Evolutionary conservation across 2,329 filamentous ascomycete genomes (phyloP).

Genomic region (Lomentospora prolificans): DNA sequence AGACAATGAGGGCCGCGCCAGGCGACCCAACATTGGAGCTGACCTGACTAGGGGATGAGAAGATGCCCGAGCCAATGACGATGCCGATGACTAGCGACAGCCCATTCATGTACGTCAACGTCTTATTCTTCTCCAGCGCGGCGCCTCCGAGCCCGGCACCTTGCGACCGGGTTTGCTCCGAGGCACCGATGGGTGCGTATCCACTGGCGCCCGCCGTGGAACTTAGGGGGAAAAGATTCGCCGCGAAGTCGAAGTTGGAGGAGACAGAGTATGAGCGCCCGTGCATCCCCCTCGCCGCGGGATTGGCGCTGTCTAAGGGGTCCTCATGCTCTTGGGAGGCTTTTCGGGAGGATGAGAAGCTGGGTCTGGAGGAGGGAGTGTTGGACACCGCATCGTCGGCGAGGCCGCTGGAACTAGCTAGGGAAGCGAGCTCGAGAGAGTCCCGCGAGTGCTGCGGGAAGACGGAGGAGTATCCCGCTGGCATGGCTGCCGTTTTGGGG

Average conservation of each 20-base stretch:
- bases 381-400: constrained; percentile 43
- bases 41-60: constrained; percentile 87
- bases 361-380: constrained; percentile 62
- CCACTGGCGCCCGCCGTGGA: constrained; percentile 61
- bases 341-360: constrained; percentile 82
- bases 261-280: constrained; percentile 76
- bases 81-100: constrained; percentile 82
- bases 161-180: constrained; percentile 25
- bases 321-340: constrained; percentile 84
- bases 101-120: constrained; percentile 87
- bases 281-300: constrained; percentile 30
- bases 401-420: constrained; percentile 70
- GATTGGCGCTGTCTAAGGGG: constrained; percentile 56
- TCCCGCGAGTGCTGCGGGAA: constrained; percentile 52
- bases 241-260: constrained; percentile 92
- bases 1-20: constrained; percentile 82
- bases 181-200: constrained; percentile 79
- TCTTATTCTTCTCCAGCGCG: constrained; percentile 92
- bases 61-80: constrained; percentile 94
- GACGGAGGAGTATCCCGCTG: constrained; percentile 3
- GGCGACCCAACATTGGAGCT: constrained; percentile 86
- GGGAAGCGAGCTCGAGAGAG: constrained; percentile 90
- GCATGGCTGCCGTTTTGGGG: constrained; percentile 1
- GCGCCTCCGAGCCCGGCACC: constrained; percentile 49
- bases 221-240: constrained; percentile 83